Conservation (phyloP, 129 eudicot genomes). For the Chrysanthemum lavandulifolium region DNA sequence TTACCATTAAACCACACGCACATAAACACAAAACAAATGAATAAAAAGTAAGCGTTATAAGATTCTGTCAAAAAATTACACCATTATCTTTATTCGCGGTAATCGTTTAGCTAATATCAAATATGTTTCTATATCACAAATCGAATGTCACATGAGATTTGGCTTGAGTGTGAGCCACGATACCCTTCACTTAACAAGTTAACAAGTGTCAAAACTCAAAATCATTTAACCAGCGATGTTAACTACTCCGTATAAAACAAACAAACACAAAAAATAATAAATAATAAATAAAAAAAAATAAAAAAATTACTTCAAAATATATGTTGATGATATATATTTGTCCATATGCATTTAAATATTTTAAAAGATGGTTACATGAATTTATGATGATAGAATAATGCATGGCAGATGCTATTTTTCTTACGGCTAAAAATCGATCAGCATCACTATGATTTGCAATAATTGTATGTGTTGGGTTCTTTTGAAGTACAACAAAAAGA, state of each 20-base stretch:
- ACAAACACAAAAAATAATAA: background rate
- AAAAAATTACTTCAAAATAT: background rate
- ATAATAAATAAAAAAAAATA: background rate
- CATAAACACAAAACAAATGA: too few species aligned
- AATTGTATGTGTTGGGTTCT: background rate
- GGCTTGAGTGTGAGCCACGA: too few species aligned
- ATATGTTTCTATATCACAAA: too few species aligned
- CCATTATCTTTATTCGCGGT: too few species aligned
- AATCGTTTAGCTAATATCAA: too few species aligned
- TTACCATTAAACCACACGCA: too few species aligned
- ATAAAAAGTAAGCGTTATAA: too few species aligned
- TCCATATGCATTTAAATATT: background rate
- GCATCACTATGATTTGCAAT: background rate
- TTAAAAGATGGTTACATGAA: background rate
- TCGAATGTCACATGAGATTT: too few species aligned
- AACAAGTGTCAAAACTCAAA: background rate
- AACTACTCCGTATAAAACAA: background rate
- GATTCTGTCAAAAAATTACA: too few species aligned
- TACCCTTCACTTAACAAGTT: background rate
- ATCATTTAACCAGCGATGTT: background rate
- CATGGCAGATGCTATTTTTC: background rate
- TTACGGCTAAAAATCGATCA: background rate
- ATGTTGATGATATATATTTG: background rate
- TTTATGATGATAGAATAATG: background rate
- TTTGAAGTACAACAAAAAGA: too few species aligned